Evolutionary conservation across 805 yeast genomes (phyloP), one percentile per base, ranked within the genome.

Genomic region (Zygotorulaspora chibaensis): DNA sequence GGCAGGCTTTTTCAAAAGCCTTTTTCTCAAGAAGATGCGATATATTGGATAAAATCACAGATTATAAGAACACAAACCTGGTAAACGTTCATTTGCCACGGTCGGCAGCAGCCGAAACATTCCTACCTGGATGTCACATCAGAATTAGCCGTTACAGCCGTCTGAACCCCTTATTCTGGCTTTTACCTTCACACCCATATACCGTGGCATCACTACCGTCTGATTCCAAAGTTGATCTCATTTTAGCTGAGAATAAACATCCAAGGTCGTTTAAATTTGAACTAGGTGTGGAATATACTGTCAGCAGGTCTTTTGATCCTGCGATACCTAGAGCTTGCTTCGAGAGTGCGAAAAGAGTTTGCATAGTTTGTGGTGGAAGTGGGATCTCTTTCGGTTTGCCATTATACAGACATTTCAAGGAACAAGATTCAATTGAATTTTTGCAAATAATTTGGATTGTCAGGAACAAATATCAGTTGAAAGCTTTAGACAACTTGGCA

Each of bases 351-450:
- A 74, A 73, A 28, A 73, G 75, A 33, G 74, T 80, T 1, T 59
- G 69, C 12, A 71, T 84, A 15, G 69, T 84, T 1, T 77, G 83
- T 51, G 91, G 90, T 11, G 93, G 93, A 0, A 77, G 87, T 1
- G 90, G 91, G 1, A 74, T 84, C 9, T 80, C 89, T 0, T 75
- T 75, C 43, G 84, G 83, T 3, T 50, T 81, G 8, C 81, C 85
- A 0, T 35, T 81, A 1, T 75, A 70, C 55, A 70, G 71, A 38
- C 65, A 72, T 46, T 55, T 60, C 39, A 42, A 45, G 11, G 46
- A 49, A 30, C 18, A 34, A 28, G 28, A 38, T 15, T 50, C 50
- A 8, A 47, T 48, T 26, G 51, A 47, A 42, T 70, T 51, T 38
- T 55, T 76, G 1, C 66, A 68, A 17, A 58, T 82, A 42, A 61